These are phyloP conservation scores for Emmonsia crescens DNA, from an alignment of 2,329 filamentous ascomycete species.

Conservation along the genomic window DNA sequence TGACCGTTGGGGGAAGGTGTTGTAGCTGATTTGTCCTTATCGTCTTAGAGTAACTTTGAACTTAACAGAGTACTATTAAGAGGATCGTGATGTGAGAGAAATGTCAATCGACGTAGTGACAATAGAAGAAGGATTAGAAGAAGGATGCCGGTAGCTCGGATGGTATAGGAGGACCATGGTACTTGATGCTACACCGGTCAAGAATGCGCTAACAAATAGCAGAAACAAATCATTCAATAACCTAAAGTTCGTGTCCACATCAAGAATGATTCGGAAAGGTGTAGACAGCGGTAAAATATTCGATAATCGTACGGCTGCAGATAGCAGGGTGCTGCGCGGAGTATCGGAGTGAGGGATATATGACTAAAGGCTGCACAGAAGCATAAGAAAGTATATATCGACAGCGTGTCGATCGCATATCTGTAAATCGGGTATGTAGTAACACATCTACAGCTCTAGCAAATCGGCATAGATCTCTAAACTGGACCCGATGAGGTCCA, in stretches of 20 bases:
- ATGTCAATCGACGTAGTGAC: not conserved
- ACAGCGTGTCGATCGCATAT: too few relatives aligned
- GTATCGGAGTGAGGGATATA: not conserved
- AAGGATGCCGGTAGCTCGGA: not conserved
- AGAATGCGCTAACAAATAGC: not conserved
- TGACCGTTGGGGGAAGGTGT: not conserved
- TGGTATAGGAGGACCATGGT: not conserved
- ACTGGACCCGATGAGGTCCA: slow-evolving; percentile 36
- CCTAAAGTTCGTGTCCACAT: too few relatives aligned
- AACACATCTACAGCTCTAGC: slow-evolving; percentile 22
- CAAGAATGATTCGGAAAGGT: not conserved
- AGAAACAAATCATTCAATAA: too few relatives aligned
- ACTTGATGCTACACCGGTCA: not conserved
- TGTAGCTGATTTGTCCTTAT: not conserved
- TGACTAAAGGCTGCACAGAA: not conserved
- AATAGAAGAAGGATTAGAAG: not conserved
- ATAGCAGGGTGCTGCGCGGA: not conserved
- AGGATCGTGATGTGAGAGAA: not conserved
- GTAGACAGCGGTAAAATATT: not conserved
- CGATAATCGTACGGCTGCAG: not conserved
- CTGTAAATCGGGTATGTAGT: not conserved
- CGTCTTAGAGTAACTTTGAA: not conserved
- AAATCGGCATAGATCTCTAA: slow-evolving; percentile 38
- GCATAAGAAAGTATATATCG: not conserved
- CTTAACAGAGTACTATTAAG: too few relatives aligned